Base-by-base conservation (phyloP, 129 eudicot species). In the Artemisia argyi region DNA sequence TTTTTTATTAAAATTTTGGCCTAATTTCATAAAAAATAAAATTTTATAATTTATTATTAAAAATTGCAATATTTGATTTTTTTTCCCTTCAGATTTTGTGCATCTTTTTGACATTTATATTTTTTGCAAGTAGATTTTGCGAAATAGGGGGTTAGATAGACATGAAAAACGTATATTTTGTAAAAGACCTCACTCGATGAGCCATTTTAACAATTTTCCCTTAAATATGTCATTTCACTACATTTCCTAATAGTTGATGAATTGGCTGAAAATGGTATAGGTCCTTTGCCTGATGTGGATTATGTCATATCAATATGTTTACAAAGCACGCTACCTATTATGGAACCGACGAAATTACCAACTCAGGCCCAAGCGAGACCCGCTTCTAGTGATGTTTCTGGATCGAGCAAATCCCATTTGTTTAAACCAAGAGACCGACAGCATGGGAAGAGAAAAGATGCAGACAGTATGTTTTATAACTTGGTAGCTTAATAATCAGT, bases 271-370 rank as follows among this genome's bases (percentile, higher is more conserved):
- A n/a, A 63, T 81, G 62, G 44, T 79, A 42, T 76, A 93, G 98
- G 98, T 76, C 98, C 98, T 46, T 71, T 80, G 10, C 98, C 98
- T 5, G 97, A 90, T 79, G 96, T 84, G 72, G 97, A 94, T 78
- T 90, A 87, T 66, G 96, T 94, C 30, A 50, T 94, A 78, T 90
- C 97, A 50, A 82, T 94, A 76, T 88, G 91, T 68, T 58, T 90
- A 80, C 98, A 94, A 88, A 88, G 96, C 84, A 90, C 77, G 54
- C 70, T 87, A 72, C 81, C 88, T 7, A 67, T 79, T 61, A 59
- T 24, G 13, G 87, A 85, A 19, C 46, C 66, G 22, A 83, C 84
- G 50, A 91, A 86, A 63, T 66, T 77, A 4, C 70, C 54, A 35
- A 71, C 26, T 16, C 85, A 74, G 63, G 22, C 72, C 30, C 97